These are phyloP conservation scores for Cornus controversa DNA, from an alignment of 148 eudicot species.

Conservation along the genomic window DNA sequence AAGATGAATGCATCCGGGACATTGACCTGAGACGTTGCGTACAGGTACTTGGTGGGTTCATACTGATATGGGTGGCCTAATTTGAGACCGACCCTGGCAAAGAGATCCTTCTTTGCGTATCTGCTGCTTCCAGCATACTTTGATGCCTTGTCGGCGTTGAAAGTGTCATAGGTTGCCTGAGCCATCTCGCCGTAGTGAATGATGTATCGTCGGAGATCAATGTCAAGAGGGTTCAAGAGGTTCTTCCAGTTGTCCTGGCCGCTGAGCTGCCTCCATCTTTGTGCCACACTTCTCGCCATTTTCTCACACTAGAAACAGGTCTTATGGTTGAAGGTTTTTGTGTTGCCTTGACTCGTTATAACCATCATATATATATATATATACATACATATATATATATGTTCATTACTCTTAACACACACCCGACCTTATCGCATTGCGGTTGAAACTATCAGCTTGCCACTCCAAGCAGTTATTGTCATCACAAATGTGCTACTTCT, in stretches of 20 bases:
- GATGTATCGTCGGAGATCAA: conserved; percentile 33
- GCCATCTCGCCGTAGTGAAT: conserved; percentile 42
- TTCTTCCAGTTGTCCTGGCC: conserved; percentile 32
- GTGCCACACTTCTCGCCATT: conserved; percentile 6
- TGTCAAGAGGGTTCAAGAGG: conserved; percentile 38
- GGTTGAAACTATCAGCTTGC: too few relatives aligned
- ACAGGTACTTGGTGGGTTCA: conserved; percentile 36
- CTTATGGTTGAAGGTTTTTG: too few relatives aligned
- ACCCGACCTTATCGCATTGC: too few relatives aligned
- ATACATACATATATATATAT: too few relatives aligned
- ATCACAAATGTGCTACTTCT: too few relatives aligned
- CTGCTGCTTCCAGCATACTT: conserved; percentile 28
- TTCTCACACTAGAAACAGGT: neutral
- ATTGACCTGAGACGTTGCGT: conserved; percentile 41
- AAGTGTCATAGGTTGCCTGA: conserved; percentile 34
- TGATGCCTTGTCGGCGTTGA: conserved; percentile 25
- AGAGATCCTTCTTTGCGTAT: conserved; percentile 18
- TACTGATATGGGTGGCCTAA: conserved; percentile 41
- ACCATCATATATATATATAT: too few relatives aligned
- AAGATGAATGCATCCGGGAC: too few relatives aligned
- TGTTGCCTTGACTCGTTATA: too few relatives aligned
- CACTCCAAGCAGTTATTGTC: too few relatives aligned
- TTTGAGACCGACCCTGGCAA: conserved; percentile 24
- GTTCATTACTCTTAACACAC: neutral
- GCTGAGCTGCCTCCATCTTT: conserved; percentile 32